These are phyloP conservation scores for Calonectria fujianensis DNA, from an alignment of 2,329 filamentous ascomycete genomes.

Conservation along the genomic window DNA sequence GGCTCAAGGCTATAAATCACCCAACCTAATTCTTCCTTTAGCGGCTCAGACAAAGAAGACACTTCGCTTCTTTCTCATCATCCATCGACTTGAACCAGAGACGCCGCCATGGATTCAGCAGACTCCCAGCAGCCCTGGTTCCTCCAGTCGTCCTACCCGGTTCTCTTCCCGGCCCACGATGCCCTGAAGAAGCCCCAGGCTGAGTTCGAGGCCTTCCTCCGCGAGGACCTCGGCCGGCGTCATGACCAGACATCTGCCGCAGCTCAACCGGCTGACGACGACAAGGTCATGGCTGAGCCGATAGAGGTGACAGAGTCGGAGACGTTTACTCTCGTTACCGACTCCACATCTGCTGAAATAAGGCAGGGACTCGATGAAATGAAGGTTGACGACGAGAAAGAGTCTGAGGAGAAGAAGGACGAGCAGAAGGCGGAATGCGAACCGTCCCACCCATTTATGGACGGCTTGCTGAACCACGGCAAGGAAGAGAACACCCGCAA, in stretches of 20 bases:
- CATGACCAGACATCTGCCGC: conserved; percentile 33
- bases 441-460: conserved; percentile 58
- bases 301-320: conserved; percentile 44
- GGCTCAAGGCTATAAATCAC: conserved; percentile 25
- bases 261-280: background rate
- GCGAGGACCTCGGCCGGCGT: conserved; percentile 50
- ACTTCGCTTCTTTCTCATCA: background rate
- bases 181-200: conserved; percentile 57
- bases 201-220: conserved; percentile 60
- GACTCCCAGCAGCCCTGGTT: conserved; percentile 60
- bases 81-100: conserved; percentile 14
- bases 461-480: conserved; percentile 54
- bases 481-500: conserved; percentile 38
- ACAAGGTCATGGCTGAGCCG: conserved; percentile 41
- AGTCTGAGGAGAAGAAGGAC: conserved; percentile 18
- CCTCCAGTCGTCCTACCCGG: conserved; percentile 62
- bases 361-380: conserved; percentile 42
- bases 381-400: conserved; percentile 35
- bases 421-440: conserved; percentile 7
- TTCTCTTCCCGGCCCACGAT: conserved; percentile 61
- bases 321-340: conserved; percentile 54
- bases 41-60: background rate
- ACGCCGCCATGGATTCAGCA: conserved; percentile 48
- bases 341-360: conserved; percentile 54
- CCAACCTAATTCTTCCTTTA: background rate